Evolutionary conservation across 2,329 filamentous ascomycete species (phyloP).

Genomic region (Neopestalotiopsis sp.): DNA sequence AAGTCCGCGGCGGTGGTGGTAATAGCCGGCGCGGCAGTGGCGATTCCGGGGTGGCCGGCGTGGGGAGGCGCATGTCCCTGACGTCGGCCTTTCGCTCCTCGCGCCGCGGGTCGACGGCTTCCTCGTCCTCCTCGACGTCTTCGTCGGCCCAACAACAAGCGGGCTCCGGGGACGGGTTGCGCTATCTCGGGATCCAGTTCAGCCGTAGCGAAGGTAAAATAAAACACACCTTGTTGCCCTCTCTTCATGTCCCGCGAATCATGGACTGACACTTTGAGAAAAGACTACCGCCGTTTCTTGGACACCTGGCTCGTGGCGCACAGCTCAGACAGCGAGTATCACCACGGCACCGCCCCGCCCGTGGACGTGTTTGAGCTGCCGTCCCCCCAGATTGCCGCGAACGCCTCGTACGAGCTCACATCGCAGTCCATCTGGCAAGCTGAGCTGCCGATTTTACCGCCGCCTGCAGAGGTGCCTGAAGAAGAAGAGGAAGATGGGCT

Average conservation of each 20-base stretch:
- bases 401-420: constrained; percentile 27
- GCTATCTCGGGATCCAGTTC: constrained; percentile 56
- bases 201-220: constrained; percentile 51
- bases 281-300: constrained; percentile 53
- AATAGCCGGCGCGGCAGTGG: constrained; percentile 41
- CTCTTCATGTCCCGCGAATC: too few relatives aligned
- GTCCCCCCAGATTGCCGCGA: constrained; percentile 49
- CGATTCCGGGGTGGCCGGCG: constrained; percentile 32
- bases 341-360: constrained; percentile 50
- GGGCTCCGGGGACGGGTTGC: constrained; percentile 43
- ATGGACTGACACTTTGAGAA: background rate
- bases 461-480: constrained; percentile 16
- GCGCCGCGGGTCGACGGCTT: constrained; percentile 4
- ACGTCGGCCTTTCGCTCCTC: constrained; percentile 19
- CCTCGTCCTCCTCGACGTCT: background rate
- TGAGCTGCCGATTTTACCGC: constrained; percentile 16
- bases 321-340: constrained; percentile 50
- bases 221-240: constrained; percentile 12
- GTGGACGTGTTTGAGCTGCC: constrained; percentile 51
- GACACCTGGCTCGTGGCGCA: constrained; percentile 52
- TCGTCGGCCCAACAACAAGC: background rate
- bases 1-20: constrained; percentile 38
- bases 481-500: constrained; percentile 12
- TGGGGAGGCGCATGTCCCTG: constrained; percentile 21
- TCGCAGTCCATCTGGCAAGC: constrained; percentile 19